Conservation (phyloP, 495 filamentous ascomycete genomes). For the Clohesyomyces aquaticus region DNA sequence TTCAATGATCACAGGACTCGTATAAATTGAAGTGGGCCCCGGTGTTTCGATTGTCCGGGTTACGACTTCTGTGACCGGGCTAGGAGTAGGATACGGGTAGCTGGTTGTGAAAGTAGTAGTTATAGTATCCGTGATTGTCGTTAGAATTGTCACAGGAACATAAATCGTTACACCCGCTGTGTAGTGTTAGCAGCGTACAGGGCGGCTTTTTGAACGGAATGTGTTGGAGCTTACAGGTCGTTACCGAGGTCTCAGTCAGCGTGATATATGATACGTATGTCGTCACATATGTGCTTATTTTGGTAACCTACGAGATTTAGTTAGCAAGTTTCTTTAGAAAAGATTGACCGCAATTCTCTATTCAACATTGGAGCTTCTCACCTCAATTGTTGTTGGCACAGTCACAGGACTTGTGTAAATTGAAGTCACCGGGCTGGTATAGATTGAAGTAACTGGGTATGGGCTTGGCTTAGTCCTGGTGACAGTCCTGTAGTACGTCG, state of each 20-base stretch:
- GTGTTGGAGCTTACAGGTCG: neutral
- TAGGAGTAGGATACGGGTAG: neutral
- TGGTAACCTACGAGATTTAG: neutral
- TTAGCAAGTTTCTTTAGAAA: too few relatives aligned
- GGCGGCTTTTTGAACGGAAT: neutral
- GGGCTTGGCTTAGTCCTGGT: neutral
- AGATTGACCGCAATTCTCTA: too few relatives aligned
- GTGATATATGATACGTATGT: constrained; percentile 14
- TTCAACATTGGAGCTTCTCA: too few relatives aligned
- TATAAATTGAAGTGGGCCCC: constrained; percentile 3
- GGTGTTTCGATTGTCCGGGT: neutral
- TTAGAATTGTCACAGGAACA: neutral
- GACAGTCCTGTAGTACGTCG: neutral
- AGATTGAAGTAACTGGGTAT: neutral
- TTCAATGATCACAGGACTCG: constrained; percentile 2
- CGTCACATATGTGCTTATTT: constrained; percentile 18
- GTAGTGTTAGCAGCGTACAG: neutral
- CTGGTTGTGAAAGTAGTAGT: constrained; percentile 2
- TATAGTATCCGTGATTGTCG: neutral
- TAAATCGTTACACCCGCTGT: constrained; percentile 9
- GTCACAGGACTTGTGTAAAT: constrained; percentile 4
- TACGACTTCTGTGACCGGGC: constrained; percentile 7
- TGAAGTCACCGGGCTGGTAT: neutral
- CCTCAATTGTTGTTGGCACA: neutral
- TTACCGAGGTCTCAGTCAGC: neutral